phyloP scores from a whole-genome alignment of 768 basidiomycete genomes.

The Epithele typhae region DNA sequence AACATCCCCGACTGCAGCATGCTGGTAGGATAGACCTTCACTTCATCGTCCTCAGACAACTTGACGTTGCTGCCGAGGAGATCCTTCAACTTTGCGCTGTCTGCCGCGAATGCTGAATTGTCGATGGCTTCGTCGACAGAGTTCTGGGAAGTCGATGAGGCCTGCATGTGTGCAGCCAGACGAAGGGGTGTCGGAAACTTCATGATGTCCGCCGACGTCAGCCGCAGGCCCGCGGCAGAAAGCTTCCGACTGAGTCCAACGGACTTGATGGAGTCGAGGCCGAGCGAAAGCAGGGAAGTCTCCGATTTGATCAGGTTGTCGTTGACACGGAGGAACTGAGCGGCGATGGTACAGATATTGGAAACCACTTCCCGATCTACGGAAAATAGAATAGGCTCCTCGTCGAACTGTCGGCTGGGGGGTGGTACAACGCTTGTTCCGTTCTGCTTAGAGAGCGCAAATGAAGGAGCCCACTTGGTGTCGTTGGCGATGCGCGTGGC shows the following conservation, averaged over 20 bases:
- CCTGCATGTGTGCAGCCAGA: slow-evolving; percentile 4
- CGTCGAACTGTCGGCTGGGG: background rate
- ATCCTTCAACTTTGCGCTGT: slow-evolving; percentile 1
- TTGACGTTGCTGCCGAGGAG: slow-evolving; percentile 18
- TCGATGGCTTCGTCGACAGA: background rate
- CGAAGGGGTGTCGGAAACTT: slow-evolving; percentile 6
- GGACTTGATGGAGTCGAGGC: slow-evolving; percentile 45
- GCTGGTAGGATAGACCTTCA: slow-evolving; percentile 37
- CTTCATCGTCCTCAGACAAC: slow-evolving; percentile 27
- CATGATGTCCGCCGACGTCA: slow-evolving; percentile 37
- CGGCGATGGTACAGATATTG: slow-evolving; percentile 2
- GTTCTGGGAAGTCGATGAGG: background rate
- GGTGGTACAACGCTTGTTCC: no score
- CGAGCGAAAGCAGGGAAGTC: slow-evolving; percentile 40
- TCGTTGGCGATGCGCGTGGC: slow-evolving; percentile 18
- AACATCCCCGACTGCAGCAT: slow-evolving; percentile 46
- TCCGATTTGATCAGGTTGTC: background rate
- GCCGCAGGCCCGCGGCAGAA: slow-evolving; percentile 27
- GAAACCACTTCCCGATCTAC: slow-evolving; percentile 4
- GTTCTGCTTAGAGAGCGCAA: background rate
- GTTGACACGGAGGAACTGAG: slow-evolving; percentile 11
- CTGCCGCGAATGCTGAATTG: slow-evolving; percentile 4
- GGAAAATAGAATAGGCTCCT: background rate
- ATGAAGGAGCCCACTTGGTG: background rate
- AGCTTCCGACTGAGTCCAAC: slow-evolving; percentile 38